These are phyloP conservation scores for Rhexocercosporidium sp. DNA, from an alignment of 2,329 filamentous ascomycete species.

Conservation along the genomic window DNA sequence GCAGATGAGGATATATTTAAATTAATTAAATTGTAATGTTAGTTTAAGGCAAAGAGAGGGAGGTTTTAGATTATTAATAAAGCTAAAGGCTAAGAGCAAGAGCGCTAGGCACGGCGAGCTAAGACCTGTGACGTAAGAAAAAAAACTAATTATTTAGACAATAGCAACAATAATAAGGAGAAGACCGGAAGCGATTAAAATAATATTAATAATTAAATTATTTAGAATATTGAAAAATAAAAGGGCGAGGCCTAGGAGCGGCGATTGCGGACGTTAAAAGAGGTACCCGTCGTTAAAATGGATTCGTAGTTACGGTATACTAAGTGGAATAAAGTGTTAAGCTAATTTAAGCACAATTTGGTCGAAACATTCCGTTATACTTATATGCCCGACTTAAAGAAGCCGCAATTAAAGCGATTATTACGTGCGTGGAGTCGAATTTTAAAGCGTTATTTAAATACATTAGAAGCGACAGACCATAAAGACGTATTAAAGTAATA, in stretches of 20 bases:
- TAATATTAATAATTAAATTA: conserved; percentile 2
- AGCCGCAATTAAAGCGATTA: too few relatives aligned
- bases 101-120: not conserved
- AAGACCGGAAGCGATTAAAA: not conserved
- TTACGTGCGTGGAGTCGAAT: not conserved
- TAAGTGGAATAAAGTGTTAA: too few relatives aligned
- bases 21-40: not conserved
- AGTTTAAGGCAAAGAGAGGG: not conserved
- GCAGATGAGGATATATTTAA: not conserved
- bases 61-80: too few relatives aligned
- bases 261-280: not conserved
- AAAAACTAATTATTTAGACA: not conserved
- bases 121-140: not conserved
- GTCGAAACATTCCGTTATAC: too few relatives aligned
- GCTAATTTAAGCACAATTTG: too few relatives aligned
- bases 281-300: not conserved
- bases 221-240: not conserved
- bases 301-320: too few relatives aligned
- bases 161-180: not conserved
- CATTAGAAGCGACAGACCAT: not conserved
- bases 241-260: not conserved
- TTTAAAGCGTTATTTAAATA: conserved; percentile 2
- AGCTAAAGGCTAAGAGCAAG: not conserved
- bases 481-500: not conserved
- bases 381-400: too few relatives aligned